Conservation (phyloP, 139 green algal species). For the Tetraselmis striata region DNA sequence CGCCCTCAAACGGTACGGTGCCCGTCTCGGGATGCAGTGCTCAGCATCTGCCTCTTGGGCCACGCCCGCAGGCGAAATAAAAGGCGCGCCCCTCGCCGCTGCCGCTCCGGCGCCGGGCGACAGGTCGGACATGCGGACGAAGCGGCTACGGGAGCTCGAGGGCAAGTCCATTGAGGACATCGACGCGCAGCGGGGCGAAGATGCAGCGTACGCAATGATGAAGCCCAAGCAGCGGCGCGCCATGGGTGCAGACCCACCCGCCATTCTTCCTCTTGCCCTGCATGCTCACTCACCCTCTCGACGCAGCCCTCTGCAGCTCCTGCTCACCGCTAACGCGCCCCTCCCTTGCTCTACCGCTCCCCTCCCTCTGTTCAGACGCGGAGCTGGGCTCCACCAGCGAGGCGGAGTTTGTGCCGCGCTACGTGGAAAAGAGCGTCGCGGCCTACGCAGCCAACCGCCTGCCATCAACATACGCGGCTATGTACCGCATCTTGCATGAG, state of each 20-base stretch:
- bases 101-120: too few relatives aligned
- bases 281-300: neutral
- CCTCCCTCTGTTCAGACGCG: too few relatives aligned
- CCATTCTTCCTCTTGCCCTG: too few relatives aligned
- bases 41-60: too few relatives aligned
- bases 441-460: neutral
- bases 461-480: neutral
- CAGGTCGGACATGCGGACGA: neutral
- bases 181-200: too few relatives aligned
- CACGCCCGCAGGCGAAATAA: too few relatives aligned
- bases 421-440: neutral
- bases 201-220: neutral
- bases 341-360: too few relatives aligned
- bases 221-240: neutral
- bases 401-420: neutral
- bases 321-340: too few relatives aligned
- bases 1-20: neutral
- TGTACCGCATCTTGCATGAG: neutral
- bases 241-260: too few relatives aligned
- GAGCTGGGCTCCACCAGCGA: neutral
- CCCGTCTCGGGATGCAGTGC: too few relatives aligned
- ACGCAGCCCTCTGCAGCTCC: too few relatives aligned
- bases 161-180: neutral
- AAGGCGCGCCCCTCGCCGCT: too few relatives aligned
- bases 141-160: neutral